A percentile compares a stretch with the other conserved stretches of the same genome.
phyloP scores from a whole-genome alignment of 1,284 basidiomycete genomes.

The Grifola frondosa region DNA sequence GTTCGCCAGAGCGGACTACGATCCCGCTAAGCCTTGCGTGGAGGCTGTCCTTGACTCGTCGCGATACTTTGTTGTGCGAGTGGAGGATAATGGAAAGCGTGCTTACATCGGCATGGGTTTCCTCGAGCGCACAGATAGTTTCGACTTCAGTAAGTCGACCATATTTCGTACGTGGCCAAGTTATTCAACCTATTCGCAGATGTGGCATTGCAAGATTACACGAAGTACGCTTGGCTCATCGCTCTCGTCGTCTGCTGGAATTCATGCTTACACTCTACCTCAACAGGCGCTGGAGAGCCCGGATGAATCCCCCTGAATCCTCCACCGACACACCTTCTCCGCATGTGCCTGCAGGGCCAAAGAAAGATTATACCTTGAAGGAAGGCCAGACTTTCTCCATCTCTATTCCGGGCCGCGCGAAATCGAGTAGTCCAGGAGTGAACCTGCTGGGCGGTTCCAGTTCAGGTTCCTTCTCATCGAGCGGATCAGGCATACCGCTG shows the following conservation, averaged over 20 bases:
- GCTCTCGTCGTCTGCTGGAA: background rate
- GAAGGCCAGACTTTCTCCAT: slow-evolving; percentile 97
- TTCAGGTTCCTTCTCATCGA: slow-evolving; percentile 21
- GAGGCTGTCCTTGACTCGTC: slow-evolving; percentile 97
- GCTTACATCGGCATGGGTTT: slow-evolving; percentile 96
- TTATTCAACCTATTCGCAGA: slow-evolving; percentile 42
- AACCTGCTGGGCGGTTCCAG: slow-evolving; percentile 27
- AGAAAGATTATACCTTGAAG: slow-evolving; percentile 94
- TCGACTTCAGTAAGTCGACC: slow-evolving; percentile 80
- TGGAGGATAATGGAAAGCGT: slow-evolving; percentile 84
- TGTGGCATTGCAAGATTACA: slow-evolving; percentile 93
- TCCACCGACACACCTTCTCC: slow-evolving; percentile 47
- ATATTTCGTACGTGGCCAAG: background rate
- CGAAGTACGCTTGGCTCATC: slow-evolving; percentile 60
- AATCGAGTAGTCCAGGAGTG: slow-evolving; percentile 15
- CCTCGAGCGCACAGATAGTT: slow-evolving; percentile 86
- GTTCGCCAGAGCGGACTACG: slow-evolving; percentile 92
- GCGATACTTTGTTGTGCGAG: slow-evolving; percentile 91
- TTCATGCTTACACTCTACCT: slow-evolving; percentile 2
- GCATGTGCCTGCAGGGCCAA: slow-evolving; percentile 72
- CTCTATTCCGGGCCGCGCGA: slow-evolving; percentile 71
- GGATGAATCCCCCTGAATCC: slow-evolving; percentile 52
- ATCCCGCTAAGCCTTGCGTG: slow-evolving; percentile 77
- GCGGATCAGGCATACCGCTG: slow-evolving; percentile 45
- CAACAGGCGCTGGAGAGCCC: slow-evolving; percentile 59